Percentiles rank a stretch among this genome's conserved stretches.
phyloP scores from a whole-genome alignment of 352 stramenopile genomes.

The Globisporangium acanthophoron region DNA sequence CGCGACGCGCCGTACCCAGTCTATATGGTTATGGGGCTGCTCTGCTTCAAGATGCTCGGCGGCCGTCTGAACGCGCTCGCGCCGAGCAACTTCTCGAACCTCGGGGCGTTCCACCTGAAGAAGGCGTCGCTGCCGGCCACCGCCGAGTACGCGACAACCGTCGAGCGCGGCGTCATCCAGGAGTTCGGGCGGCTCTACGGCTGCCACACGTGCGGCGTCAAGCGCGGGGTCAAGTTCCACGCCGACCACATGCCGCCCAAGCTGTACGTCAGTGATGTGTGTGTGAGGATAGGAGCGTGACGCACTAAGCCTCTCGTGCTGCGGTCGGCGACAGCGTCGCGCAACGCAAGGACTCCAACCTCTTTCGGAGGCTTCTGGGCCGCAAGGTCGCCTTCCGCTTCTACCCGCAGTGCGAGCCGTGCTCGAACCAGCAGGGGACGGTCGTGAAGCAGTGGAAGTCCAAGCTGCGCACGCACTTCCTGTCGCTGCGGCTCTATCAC shows the following conservation, averaged over 20 bases:
- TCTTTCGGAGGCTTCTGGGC: constrained; percentile 33
- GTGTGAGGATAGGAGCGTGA: background rate
- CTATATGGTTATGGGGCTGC: constrained; percentile 67
- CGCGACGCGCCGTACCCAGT: constrained; percentile 45
- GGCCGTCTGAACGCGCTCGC: constrained; percentile 62
- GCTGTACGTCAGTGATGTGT: constrained; percentile 31
- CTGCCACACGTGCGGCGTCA: constrained; percentile 80
- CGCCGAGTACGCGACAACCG: constrained; percentile 55
- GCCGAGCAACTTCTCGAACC: constrained; percentile 68
- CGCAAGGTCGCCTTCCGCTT: constrained; percentile 66
- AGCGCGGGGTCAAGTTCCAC: constrained; percentile 60
- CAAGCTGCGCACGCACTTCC: constrained; percentile 62
- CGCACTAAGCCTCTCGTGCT: background rate
- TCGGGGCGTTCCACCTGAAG: constrained; percentile 73
- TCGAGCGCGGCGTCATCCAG: constrained; percentile 66
- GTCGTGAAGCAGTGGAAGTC: constrained; percentile 62
- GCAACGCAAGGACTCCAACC: constrained; percentile 39
- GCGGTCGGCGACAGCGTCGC: constrained; percentile 34
- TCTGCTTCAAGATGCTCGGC: constrained; percentile 74
- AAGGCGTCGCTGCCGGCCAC: constrained; percentile 75
- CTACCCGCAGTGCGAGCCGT: constrained; percentile 80
- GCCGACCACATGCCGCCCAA: constrained; percentile 86
- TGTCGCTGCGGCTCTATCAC: constrained; percentile 66
- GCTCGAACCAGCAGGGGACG: constrained; percentile 68
- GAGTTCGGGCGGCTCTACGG: constrained; percentile 75